Evolutionary conservation across 148 eudicot genomes (phyloP), one percentile per base, ranked within the genome.

Genomic region (Suaeda aralocaspica): DNA sequence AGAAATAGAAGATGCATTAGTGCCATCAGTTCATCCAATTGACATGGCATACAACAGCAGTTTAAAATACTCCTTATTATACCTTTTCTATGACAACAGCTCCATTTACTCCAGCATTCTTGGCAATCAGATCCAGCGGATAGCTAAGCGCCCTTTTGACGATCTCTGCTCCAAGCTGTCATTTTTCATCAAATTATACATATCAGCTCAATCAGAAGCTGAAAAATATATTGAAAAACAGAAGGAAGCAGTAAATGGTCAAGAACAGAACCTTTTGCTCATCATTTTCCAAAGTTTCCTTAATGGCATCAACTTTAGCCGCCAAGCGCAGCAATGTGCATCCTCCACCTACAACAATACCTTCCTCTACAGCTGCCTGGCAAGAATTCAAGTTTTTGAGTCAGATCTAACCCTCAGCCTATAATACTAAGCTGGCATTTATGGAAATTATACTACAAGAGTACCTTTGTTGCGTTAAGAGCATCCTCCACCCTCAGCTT

Each of bases 401-500:
- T 69, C 34, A 56, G 63, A 53, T 62, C 45, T 67, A 15, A 34
- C 36, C 42, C 19, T 24, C 9, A 22, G 13, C 41, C n/a, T 14
- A 25, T 2, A n/a, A n/a, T n/a, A n/a, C n/a, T n/a, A n/a, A n/a
- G n/a, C n/a, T 57, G 36, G 16, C 59, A 52, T 26, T 34, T 15
- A 24, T 44, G 41, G 69, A 61, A 24, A 22, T 45, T 10, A 28
- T 26, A 29, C 11, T 16, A 46, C 48, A n/a, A 33, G 55, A 21
- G 48, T 69, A 85, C 89, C 82, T 79, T 86, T 48, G 94, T 89
- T 31, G 94, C 94, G 81, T 82, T 81, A 25, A 86, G 83, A 26
- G 94, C 94, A 79, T 89, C 94, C 74, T 89, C 94, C 39, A 89
- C 90, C 78, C 94, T 81, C 79, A 86, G 71, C 74, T 89, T 89